Evolutionary conservation across 1,284 basidiomycete genomes (phyloP), one percentile per base, ranked within the genome.

Genomic region (Cryptococcus sp.): DNA sequence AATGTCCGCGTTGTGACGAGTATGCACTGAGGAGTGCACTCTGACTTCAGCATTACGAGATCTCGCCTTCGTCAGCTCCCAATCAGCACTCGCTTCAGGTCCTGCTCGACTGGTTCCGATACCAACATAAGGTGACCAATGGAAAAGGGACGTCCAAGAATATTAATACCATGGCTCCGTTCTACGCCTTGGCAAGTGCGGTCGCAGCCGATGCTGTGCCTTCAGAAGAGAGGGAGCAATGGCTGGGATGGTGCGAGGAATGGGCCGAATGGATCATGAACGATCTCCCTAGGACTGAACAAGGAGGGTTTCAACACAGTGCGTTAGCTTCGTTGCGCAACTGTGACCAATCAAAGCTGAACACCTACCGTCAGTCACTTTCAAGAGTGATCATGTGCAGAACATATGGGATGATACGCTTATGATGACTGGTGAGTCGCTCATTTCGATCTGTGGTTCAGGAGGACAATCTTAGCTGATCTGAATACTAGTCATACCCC

Each of bases 191-290:
- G 7, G 83, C 84, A 1, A 82, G 81, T 65, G 83, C 82, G 65
- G 69, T 85, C n/a, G 29, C 61, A 10, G 59, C 61, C 15, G 55
- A 62, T 13, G 64, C 60, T 10, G 48, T 57, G 29, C 23, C 57
- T 7, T 15, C 45, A 25, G 62, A 39, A 45, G 45, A 20, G 46
- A 29, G 34, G 17, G 40, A 34, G 17, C 20, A 46, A 40, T 55
- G 45, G 53, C 55, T 37, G 43, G 43, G 34, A 15, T 82, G 84
- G 68, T 74, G 85, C 5, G 82, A 85, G 50, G 80, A 83, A 7
- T 86, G 84, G 84, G 84, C 81, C 7, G 84, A 85, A 62, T 86
- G 83, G 83, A 81, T 80, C 17, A 85, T 85, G 83, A 73, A 83
- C 63, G 82, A 82, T 26, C 80, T 85, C 73, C 83, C 83, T 3